Evolutionary conservation across 2,329 filamentous ascomycete species (phyloP).

Genomic region (Penicillium sp.): DNA sequence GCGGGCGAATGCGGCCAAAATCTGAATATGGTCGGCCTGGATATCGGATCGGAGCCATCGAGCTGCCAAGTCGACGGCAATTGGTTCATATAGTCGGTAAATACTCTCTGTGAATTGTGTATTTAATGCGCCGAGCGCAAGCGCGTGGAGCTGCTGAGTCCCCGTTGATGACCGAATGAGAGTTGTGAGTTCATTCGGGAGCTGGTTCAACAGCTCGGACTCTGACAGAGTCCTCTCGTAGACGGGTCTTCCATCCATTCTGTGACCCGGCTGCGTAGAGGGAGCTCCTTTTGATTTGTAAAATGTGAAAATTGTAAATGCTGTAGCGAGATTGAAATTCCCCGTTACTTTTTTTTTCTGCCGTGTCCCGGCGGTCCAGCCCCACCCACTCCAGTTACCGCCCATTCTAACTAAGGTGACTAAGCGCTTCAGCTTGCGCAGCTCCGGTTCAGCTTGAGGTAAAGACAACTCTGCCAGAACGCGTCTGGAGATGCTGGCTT

Average conservation of each 20-base stretch:
- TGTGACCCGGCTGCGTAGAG: constrained; percentile 34
- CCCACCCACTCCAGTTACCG: constrained; percentile 32
- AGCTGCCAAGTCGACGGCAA: constrained; percentile 81
- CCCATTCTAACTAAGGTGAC: constrained; percentile 26
- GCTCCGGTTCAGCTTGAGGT: constrained; percentile 11
- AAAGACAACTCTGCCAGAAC: constrained; percentile 6
- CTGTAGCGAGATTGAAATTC: constrained; percentile 11
- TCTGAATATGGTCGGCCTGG: constrained; percentile 34
- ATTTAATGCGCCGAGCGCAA: constrained; percentile 69
- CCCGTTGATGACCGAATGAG: constrained; percentile 65
- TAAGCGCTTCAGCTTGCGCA: constrained; percentile 29
- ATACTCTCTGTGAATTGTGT: constrained; percentile 70
- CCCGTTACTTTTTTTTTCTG: constrained; percentile 38
- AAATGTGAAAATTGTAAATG: constrained; percentile 27
- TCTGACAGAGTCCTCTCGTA: constrained; percentile 57
- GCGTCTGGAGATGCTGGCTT: constrained; percentile 18
- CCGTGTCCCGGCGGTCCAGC: constrained; percentile 26
- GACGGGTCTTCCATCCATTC: constrained; percentile 41
- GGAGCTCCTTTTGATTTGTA: constrained; percentile 24
- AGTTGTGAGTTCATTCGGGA: constrained; percentile 70
- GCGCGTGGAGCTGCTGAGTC: constrained; percentile 68
- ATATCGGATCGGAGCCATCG: constrained; percentile 63
- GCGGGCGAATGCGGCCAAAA: constrained; percentile 74
- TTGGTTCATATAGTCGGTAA: constrained; percentile 70
- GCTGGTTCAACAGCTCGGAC: constrained; percentile 51